Conservation (phyloP, 345 rosid species). For the Arabidopsis arenosa region DNA sequence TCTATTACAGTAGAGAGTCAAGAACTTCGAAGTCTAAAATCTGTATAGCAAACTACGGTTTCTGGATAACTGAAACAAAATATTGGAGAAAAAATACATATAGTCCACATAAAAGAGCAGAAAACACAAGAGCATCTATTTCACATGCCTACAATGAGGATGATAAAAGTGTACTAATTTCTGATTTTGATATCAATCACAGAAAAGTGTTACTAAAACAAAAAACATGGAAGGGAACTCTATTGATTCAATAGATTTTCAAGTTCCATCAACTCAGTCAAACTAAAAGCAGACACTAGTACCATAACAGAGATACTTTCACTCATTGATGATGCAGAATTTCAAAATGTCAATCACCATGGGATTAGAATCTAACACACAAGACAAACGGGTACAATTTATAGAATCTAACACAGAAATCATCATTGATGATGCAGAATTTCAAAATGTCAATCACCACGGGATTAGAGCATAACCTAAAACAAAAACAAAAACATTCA, state of each 20-base stretch:
- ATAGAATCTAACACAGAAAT: background rate
- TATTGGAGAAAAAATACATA: background rate
- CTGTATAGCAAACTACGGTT: background rate
- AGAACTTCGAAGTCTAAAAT: background rate
- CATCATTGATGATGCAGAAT: background rate
- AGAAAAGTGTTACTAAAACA: background rate
- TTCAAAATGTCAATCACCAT: no score
- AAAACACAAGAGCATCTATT: background rate
- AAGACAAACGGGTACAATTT: background rate
- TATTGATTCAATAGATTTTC: background rate
- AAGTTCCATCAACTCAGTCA: background rate
- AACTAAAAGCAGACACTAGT: background rate
- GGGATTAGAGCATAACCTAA: background rate
- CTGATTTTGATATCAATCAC: background rate
- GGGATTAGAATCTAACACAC: no score
- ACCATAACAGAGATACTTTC: background rate
- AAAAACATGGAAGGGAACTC: background rate
- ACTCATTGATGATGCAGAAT: no score
- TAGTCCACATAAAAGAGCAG: background rate
- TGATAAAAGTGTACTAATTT: background rate
- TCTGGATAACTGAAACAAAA: background rate
- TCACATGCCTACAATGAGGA: background rate
- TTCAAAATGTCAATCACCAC: background rate
- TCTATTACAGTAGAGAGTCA: background rate
- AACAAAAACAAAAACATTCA: background rate